Conservation (phyloP, 2,329 filamentous ascomycete genomes). For the Penicillium expansum region DNA sequence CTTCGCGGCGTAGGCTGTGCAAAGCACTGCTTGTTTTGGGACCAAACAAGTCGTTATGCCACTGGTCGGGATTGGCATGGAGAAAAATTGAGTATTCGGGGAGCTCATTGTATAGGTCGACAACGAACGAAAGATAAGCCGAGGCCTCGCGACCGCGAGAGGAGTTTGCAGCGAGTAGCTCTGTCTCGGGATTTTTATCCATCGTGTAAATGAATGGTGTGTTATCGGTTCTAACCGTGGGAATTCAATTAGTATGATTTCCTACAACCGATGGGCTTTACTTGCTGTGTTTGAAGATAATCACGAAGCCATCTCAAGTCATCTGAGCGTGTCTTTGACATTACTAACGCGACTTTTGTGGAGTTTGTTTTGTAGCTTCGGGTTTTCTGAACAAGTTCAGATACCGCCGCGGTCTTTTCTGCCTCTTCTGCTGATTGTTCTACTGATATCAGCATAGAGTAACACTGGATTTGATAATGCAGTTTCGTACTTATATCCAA, state of each 20-base stretch:
- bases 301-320: slow-evolving; percentile 1
- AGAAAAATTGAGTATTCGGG: slow-evolving; percentile 59
- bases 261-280: background rate
- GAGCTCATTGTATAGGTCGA: slow-evolving; percentile 59
- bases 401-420: background rate
- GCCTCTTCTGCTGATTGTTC: background rate
- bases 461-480: background rate
- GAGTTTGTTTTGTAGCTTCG: background rate
- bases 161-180: slow-evolving; percentile 9
- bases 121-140: slow-evolving; percentile 60
- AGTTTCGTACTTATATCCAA: background rate
- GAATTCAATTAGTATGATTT: background rate
- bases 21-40: slow-evolving; percentile 22
- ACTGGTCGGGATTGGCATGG: slow-evolving; percentile 40
- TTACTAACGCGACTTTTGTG: background rate
- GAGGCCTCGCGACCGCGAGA: slow-evolving; percentile 58
- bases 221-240: background rate
- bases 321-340: slow-evolving; percentile 5
- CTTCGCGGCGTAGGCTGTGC: slow-evolving; percentile 26
- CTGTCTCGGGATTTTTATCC: slow-evolving; percentile 15
- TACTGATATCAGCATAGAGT: background rate
- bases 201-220: slow-evolving; percentile 23
- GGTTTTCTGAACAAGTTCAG: background rate
- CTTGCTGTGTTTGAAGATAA: background rate
- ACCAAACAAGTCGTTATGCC: slow-evolving; percentile 28